Evolutionary conservation across 805 yeast genomes (phyloP).

Genomic region (Saccharomyces paradoxus): DNA sequence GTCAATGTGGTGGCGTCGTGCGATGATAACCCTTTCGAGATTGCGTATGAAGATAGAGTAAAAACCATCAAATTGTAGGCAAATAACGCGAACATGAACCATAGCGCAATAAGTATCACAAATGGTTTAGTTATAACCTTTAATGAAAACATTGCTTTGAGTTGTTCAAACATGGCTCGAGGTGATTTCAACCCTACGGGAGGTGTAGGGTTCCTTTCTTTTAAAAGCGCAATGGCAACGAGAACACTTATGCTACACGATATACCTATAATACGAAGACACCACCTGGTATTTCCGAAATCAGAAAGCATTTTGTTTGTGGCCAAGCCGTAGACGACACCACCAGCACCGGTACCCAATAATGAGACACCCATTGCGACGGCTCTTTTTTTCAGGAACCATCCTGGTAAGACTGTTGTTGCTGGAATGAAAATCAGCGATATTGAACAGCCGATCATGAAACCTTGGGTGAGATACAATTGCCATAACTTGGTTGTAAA

Average conservation of each 20-base stretch:
- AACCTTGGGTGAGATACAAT: constrained; percentile 59
- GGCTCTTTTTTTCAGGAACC: constrained; percentile 59
- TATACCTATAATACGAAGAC: constrained; percentile 39
- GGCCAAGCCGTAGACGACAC: constrained; percentile 37
- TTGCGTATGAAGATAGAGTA: constrained; percentile 41
- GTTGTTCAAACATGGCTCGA: constrained; percentile 8
- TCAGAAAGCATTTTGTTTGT: constrained; percentile 35
- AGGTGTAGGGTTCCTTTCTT: constrained; percentile 36
- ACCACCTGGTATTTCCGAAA: constrained; percentile 40
- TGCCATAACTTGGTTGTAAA: constrained; percentile 57
- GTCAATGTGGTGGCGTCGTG: constrained; percentile 39
- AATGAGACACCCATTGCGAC: constrained; percentile 43
- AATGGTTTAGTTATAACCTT: constrained; percentile 27
- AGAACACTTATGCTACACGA: constrained; percentile 32
- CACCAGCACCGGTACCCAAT: constrained; percentile 48
- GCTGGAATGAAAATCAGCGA: constrained; percentile 54
- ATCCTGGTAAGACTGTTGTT: constrained; percentile 54
- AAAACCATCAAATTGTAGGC: constrained; percentile 40
- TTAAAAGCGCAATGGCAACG: constrained; percentile 36
- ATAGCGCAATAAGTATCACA: constrained; percentile 30
- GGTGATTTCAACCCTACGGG: constrained; percentile 23
- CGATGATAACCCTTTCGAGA: constrained; percentile 38
- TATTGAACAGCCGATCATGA: constrained; percentile 44
- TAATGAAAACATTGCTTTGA: constrained; percentile 32
- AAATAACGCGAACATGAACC: constrained; percentile 33